These are phyloP conservation scores for Symbiodinium natans DNA, from an alignment of 73 alveolate genomes.

Conservation along the genomic window DNA sequence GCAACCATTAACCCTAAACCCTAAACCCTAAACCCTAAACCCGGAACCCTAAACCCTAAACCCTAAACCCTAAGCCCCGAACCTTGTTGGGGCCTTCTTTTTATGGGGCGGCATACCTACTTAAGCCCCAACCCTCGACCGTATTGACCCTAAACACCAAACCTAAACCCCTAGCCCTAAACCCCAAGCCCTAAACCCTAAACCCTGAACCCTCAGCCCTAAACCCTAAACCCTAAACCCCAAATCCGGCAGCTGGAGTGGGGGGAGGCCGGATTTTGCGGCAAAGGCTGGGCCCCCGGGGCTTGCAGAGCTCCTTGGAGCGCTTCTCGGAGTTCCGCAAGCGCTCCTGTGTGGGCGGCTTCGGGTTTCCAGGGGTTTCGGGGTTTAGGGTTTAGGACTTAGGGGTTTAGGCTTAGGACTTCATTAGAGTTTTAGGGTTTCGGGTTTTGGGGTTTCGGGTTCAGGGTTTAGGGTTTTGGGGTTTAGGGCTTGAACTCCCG, in stretches of 20 bases:
- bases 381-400: not conserved
- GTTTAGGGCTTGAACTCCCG: too few species aligned
- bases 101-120: too few species aligned
- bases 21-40: not conserved
- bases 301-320: conserved; percentile 58
- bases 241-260: too few species aligned
- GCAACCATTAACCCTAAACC: not conserved
- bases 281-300: too few species aligned
- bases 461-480: not conserved
- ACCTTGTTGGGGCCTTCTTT: too few species aligned
- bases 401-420: not conserved
- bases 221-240: too few species aligned
- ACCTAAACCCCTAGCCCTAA: too few species aligned
- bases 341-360: conserved; percentile 5
- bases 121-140: too few species aligned
- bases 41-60: not conserved
- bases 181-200: too few species aligned
- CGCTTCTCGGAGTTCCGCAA: conserved; percentile 25
- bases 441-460: not conserved
- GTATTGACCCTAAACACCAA: too few species aligned
- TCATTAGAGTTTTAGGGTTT: not conserved
- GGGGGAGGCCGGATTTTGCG: too few species aligned
- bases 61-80: not conserved
- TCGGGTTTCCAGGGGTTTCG: not conserved
- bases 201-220: too few species aligned